Evolutionary conservation across 495 filamentous ascomycete genomes (phyloP), one percentile per base, ranked within the genome.

Genomic region (Paragyromitra xinjiangensis): DNA sequence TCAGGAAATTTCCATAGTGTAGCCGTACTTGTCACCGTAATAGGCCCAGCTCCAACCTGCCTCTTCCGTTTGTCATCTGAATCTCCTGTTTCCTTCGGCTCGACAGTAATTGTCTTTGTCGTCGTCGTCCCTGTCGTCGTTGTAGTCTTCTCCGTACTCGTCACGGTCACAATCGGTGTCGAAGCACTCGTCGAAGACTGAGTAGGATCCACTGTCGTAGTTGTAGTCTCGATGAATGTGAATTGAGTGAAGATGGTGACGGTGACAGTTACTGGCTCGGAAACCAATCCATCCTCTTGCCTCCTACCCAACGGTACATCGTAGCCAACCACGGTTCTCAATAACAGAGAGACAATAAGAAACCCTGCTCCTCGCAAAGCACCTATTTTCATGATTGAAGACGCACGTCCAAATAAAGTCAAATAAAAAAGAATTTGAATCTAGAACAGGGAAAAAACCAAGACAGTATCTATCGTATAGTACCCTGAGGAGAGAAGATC

Each of bases 301-400:
- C 74, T 58, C 26, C 16, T 66, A 12, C 8, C 61, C 29, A 77
- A 42, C 24, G n/a, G 40, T 44, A 45, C 12, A 53, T 77, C 74
- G 44, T 40, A 51, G 2, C 42, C n/a, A 19, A 62, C 34, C 26
- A 22, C 74, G 40, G 69, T 61, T 14, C 44, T 42, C 51, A 61
- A 73, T 45, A 77, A n/a, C 26, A 77, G 50, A 59, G 69, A 65
- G 19, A 42, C 58, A 16, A 77, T 71, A 9, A 77, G 53, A 51
- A 40, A 19, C 22, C 74, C 61, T 34, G 19, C 58, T 53, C 44
- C 24, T 29, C 40, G 73, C 19, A 73, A 42, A 34, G 50, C 51
- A 24, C 62, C 40, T 53, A 77, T 53, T 73, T 19, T 51, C 74
- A 77, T 77, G 34, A 50, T 14, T 14, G 16, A 42, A 42, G 37